phyloP scores from a whole-genome alignment of 371 early-diverging fungal species.

The Dichotomocladium elegans region DNA sequence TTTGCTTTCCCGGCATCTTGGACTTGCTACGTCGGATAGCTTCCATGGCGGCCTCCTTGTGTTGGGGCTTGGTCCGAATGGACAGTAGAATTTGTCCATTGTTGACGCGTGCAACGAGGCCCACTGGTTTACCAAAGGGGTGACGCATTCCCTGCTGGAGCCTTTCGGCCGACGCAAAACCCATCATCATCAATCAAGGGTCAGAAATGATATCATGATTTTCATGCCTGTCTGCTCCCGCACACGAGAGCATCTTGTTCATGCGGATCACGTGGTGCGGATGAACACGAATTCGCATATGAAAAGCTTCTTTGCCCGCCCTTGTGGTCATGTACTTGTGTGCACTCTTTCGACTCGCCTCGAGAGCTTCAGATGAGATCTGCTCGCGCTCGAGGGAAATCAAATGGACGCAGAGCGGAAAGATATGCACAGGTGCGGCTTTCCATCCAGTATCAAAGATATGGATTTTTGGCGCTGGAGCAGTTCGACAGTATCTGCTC shows the following conservation, averaged over 20 bases:
- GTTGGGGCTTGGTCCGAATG: constrained; percentile 96
- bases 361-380: constrained; percentile 98
- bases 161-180: too few relatives aligned
- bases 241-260: constrained; percentile 99
- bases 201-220: too few relatives aligned
- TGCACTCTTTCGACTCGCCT: constrained; percentile 98
- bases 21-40: constrained; percentile 96
- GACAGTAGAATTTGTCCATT: constrained; percentile 98
- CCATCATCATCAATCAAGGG: too few relatives aligned
- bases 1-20: constrained; percentile 99
- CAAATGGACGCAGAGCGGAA: constrained; percentile 96
- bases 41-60: constrained; percentile 95
- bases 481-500: constrained; percentile 99
- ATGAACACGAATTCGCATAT: constrained; percentile 99
- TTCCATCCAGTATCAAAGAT: constrained; percentile 99
- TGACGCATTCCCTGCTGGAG: constrained; percentile 99
- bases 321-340: constrained; percentile 99
- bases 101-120: constrained; percentile 98
- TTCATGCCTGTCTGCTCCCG: constrained; percentile 95
- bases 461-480: constrained; percentile 98
- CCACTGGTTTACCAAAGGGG: constrained; percentile 99
- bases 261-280: constrained; percentile 99
- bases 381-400: constrained; percentile 99
- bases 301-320: constrained; percentile 99
- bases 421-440: constrained; percentile 98